These are phyloP conservation scores for Boletus coccyginus DNA, from an alignment of 768 basidiomycete species.

Conservation along the genomic window DNA sequence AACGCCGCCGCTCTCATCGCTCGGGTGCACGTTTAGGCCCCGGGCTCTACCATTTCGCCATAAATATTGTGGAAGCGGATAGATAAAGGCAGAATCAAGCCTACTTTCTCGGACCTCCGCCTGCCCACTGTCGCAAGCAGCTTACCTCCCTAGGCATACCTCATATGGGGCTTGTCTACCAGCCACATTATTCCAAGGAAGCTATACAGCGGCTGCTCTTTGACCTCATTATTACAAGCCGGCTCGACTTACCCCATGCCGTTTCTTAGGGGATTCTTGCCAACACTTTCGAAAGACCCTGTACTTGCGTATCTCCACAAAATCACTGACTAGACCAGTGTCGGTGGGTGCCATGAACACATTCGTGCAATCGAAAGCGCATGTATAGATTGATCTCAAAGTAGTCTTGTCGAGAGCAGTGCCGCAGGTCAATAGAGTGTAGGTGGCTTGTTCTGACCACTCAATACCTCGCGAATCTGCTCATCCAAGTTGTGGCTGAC, in stretches of 20 bases:
- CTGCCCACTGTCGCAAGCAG: too few species aligned
- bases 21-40: background rate
- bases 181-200: background rate
- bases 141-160: background rate
- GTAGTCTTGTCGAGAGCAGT: background rate
- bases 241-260: too few species aligned
- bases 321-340: background rate
- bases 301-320: background rate
- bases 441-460: background rate
- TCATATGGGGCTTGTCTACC: background rate
- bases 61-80: background rate
- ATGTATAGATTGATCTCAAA: background rate
- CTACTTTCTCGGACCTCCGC: background rate
- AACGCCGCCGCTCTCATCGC: background rate
- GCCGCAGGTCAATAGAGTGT: background rate
- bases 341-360: background rate
- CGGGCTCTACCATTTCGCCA: background rate
- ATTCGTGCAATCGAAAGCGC: background rate
- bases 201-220: background rate
- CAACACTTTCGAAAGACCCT: background rate
- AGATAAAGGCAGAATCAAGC: background rate
- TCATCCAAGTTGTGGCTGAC: too few species aligned
- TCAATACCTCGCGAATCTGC: background rate
- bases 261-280: background rate
- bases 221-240: background rate